Evolutionary conservation across 1,284 basidiomycete species (phyloP), one percentile per base, ranked within the genome.

Genomic region (Puccinia polysora): DNA sequence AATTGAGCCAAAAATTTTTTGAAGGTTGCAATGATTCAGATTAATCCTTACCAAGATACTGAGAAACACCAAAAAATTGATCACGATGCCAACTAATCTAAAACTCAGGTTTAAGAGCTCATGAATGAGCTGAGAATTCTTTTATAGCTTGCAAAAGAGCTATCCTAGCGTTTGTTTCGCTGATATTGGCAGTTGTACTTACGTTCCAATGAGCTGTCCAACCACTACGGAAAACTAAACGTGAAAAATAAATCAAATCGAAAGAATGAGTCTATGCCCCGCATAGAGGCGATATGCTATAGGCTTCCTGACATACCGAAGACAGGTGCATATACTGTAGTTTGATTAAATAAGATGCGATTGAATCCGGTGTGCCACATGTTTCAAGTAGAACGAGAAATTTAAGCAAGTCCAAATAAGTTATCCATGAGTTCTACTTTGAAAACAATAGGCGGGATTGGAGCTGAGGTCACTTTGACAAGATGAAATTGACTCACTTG

Each of bases 241-340:
- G n/a, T n/a, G n/a, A n/a, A n/a, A n/a, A n/a, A n/a, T n/a, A n/a
- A n/a, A n/a, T n/a, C n/a, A n/a, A n/a, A n/a, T n/a, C n/a, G n/a
- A n/a, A n/a, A n/a, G n/a, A n/a, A n/a, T n/a, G n/a, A n/a, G n/a
- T n/a, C n/a, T n/a, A n/a, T n/a, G n/a, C n/a, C n/a, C n/a, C n/a
- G n/a, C n/a, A n/a, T n/a, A n/a, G n/a, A n/a, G n/a, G n/a, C n/a
- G n/a, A n/a, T n/a, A n/a, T n/a, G n/a, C n/a, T n/a, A n/a, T 32
- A 20, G 7, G 15, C 34, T 18, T 12, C 14, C 18, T 63, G 14
- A 34, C 67, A 15, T 58, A 69, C 67, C 15, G 68, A 71, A 20
- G 68, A 71, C 30, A 71, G 56, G 59, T 71, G 68, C 58, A 71
- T 63, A 30, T 71, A 71, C 45, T 71, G 45, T n/a, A n/a, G n/a